These are phyloP conservation scores for Bruguiera sexangula DNA, from an alignment of 345 rosid species.

Conservation along the genomic window DNA sequence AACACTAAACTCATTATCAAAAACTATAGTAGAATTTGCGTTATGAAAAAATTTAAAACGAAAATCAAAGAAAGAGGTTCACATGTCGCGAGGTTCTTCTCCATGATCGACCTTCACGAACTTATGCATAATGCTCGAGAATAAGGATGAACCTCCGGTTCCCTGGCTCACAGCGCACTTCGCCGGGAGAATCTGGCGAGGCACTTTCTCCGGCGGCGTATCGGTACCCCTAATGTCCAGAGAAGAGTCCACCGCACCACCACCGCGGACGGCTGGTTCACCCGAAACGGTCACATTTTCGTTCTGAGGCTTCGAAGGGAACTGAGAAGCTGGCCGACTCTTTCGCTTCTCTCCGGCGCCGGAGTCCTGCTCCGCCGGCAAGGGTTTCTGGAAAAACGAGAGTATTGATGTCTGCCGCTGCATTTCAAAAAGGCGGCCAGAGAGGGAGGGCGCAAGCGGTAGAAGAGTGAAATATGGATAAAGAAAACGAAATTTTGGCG, in stretches of 20 bases:
- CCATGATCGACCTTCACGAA: constrained; percentile 57
- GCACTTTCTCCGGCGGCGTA: constrained; percentile 92
- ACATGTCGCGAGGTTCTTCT: constrained; percentile 46
- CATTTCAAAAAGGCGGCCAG: constrained; percentile 37
- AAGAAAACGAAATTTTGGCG: constrained; percentile 13
- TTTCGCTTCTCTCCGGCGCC: constrained; percentile 17
- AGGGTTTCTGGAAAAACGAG: constrained; percentile 64
- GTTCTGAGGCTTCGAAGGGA: constrained; percentile 27
- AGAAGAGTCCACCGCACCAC: constrained; percentile 25
- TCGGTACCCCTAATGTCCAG: constrained; percentile 62
- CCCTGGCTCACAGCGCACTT: constrained; percentile 27
- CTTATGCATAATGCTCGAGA: constrained; percentile 85
- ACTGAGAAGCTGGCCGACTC: constrained; percentile 20
- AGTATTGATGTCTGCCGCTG: constrained; percentile 75
- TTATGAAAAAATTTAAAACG: neutral
- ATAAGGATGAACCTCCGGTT: constrained; percentile 47
- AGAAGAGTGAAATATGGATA: neutral
- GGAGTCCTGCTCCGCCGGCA: constrained; percentile 37
- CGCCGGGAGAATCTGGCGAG: constrained; percentile 59
- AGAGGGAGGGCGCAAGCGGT: neutral
- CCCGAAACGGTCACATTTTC: constrained; percentile 7
- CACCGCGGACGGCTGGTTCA: constrained; percentile 10
- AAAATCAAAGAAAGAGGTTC: constrained; percentile 1
- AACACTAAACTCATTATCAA: too few species aligned
- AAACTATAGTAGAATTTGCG: too few species aligned